These are phyloP conservation scores for Hyaloscypha hepaticicola DNA, from an alignment of 495 filamentous ascomycete species.

Conservation along the genomic window DNA sequence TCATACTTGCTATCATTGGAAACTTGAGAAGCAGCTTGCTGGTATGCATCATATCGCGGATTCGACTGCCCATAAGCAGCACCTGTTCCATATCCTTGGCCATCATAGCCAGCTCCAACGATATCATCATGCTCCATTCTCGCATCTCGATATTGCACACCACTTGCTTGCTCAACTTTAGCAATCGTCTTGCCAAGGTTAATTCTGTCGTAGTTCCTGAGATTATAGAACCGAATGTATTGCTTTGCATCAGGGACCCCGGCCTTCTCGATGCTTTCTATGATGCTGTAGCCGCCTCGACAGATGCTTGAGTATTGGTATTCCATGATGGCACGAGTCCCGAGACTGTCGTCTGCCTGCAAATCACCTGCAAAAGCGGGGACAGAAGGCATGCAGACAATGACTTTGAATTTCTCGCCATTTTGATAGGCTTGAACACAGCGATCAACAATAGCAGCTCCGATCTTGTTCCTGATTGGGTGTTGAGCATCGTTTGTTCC, in stretches of 20 bases:
- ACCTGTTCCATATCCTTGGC: conserved; percentile 28
- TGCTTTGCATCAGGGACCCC: conserved; percentile 66
- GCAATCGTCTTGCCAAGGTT: conserved; percentile 66
- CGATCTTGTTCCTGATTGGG: conserved; percentile 85
- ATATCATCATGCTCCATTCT: conserved; percentile 63
- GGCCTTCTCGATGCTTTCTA: conserved; percentile 69
- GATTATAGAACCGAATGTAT: conserved; percentile 95
- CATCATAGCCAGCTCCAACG: conserved; percentile 35
- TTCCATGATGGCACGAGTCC: conserved; percentile 94
- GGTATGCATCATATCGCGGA: conserved; percentile 59
- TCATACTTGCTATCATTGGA: conserved; percentile 56
- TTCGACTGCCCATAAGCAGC: conserved; percentile 39
- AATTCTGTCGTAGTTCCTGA: conserved; percentile 84
- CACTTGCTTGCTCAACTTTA: conserved; percentile 62
- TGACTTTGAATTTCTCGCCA: conserved; percentile 75
- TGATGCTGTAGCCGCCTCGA: conserved; percentile 83
- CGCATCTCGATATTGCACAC: conserved; percentile 73
- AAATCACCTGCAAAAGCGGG: conserved; percentile 92
- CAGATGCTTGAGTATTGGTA: conserved; percentile 88
- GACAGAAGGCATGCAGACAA: conserved; percentile 84
- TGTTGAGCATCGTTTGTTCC: conserved; percentile 73
- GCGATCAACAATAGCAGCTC: conserved; percentile 83
- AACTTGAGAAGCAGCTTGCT: conserved; percentile 57
- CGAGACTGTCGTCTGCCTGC: conserved; percentile 71
- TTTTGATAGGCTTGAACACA: conserved; percentile 74